Percentiles rank a stretch among this genome's conserved stretches.
phyloP scores from a whole-genome alignment of 2,329 filamentous ascomycete species.

The Fusarium globosum region DNA sequence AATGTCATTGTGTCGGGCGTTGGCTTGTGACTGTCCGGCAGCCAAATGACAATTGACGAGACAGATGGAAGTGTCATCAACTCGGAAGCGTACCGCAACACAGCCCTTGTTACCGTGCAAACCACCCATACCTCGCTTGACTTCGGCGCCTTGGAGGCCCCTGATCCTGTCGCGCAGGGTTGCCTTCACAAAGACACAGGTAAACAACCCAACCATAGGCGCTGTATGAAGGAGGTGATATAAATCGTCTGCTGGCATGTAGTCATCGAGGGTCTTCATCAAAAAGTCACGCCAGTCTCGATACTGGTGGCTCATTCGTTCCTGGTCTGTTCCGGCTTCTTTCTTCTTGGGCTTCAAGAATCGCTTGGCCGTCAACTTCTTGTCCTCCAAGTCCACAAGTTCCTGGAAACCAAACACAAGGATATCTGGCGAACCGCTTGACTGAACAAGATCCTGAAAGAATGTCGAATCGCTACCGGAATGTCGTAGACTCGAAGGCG shows the following conservation, averaged over 20 bases:
- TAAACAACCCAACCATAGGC: slow-evolving; percentile 91
- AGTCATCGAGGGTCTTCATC: slow-evolving; percentile 82
- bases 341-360: slow-evolving; percentile 93
- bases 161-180: slow-evolving; percentile 80
- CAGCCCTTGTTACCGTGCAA: slow-evolving; percentile 97
- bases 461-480: slow-evolving; percentile 78
- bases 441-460: slow-evolving; percentile 81
- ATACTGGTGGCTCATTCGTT: slow-evolving; percentile 97
- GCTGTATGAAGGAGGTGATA: slow-evolving; percentile 91
- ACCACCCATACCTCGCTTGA: slow-evolving; percentile 97
- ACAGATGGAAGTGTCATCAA: slow-evolving; percentile 94
- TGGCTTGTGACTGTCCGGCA: slow-evolving; percentile 90
- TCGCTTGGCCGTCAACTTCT: slow-evolving; percentile 95
- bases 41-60: slow-evolving; percentile 98
- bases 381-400: slow-evolving; percentile 97
- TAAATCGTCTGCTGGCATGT: slow-evolving; percentile 78
- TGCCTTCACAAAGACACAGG: slow-evolving; percentile 92
- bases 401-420: slow-evolving; percentile 98
- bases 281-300: slow-evolving; percentile 96
- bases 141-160: slow-evolving; percentile 81
- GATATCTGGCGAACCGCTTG: slow-evolving; percentile 85
- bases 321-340: slow-evolving; percentile 80
- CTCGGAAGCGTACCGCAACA: slow-evolving; percentile 87
- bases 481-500: slow-evolving; percentile 83
- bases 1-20: slow-evolving; percentile 91